Base-by-base conservation (phyloP, 2,329 filamentous ascomycete genomes). In the Hansfordia pulvinata region DNA sequence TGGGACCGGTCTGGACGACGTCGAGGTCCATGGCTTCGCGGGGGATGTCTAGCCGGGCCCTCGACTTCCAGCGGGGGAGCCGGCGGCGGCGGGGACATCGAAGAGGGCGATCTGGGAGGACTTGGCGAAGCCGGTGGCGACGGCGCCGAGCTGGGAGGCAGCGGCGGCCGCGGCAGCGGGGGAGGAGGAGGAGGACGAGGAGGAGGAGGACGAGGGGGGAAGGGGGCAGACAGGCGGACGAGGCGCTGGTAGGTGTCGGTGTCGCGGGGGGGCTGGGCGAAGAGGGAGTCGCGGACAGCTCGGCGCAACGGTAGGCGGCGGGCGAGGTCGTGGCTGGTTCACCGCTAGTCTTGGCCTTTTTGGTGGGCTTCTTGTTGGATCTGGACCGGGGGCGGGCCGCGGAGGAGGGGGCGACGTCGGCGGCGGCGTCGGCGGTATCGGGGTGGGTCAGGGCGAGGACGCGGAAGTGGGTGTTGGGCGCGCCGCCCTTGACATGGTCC, bases 401-500 rank as follows among this genome's bases (percentile, higher is more conserved):
- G 19, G 19, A 10, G 25, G 25, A 19, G 25, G 37, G 41, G 32
- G 58, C 50, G 36, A 90, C 63, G 35, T 67, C 62, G 43, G 93
- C 80, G 8, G 81, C 67, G 36, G 85, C 72, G 37, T 94, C 71
- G 54, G 94, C 86, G 44, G 81, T 66, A 49, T 94, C 94, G 46
- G 71, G 78, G 25, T 37, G 41, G 32, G 58, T 51, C 35, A 90
- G 63, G 35, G 67, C 62, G 43, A 93, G 80, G 8, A 81, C 67
- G 36, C 85, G 72, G 37, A 96, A 72, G 54, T 94, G 86, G 44
- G 81, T 66, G 49, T 94, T 94, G 46, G 71, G 78, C n/a, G n/a
- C n/a, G 36, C 79, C 81, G 36, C 75, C 73, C 39, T 74, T 63
- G 36, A 86, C 65, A 31, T 84, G 76, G 5, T 64, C 66, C 24